Evolutionary conservation across 108 stramenopile genomes (phyloP).

Genomic region (Licmophora abbreviata): DNA sequence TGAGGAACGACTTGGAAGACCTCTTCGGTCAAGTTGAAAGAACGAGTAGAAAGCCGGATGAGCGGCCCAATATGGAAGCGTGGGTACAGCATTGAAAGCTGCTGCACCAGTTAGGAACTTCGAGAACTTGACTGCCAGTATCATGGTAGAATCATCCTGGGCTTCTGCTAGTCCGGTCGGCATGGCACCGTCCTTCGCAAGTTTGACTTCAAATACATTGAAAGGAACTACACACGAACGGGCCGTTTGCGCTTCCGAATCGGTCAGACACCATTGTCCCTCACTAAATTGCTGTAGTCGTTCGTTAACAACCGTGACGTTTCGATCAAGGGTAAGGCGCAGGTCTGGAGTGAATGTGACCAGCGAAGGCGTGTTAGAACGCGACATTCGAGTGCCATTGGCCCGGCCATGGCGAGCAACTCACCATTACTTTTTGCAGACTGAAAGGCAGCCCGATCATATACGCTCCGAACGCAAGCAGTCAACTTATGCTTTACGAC

Average conservation of each 20-base stretch:
- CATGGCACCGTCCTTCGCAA: conserved; percentile 12
- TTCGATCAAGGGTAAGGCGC: conserved; percentile 27
- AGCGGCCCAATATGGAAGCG: conserved; percentile 25
- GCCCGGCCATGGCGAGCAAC: no score
- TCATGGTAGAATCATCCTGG: conserved; percentile 6
- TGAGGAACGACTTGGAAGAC: no score
- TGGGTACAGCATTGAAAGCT: conserved; percentile 3
- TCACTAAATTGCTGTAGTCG: not conserved
- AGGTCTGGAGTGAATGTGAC: no score
- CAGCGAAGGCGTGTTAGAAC: no score
- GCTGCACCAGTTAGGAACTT: conserved; percentile 30
- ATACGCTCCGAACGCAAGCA: conserved; percentile 24
- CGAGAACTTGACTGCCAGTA: conserved; percentile 20
- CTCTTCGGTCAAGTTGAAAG: no score
- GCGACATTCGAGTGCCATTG: no score
- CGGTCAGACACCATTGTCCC: conserved; percentile 16
- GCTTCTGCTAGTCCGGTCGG: conserved; percentile 9
- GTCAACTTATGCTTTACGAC: conserved; percentile 18
- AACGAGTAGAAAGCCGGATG: conserved; percentile 11
- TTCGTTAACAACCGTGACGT: conserved; percentile 25
- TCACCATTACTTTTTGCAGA: conserved; percentile 12
- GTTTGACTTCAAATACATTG: conserved; percentile 26
- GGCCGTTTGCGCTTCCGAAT: not conserved
- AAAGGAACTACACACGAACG: conserved; percentile 10
- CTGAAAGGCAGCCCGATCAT: conserved; percentile 26